Evolutionary conservation across 1,284 basidiomycete species (phyloP).

Genomic region (Leccinum subrobustum): DNA sequence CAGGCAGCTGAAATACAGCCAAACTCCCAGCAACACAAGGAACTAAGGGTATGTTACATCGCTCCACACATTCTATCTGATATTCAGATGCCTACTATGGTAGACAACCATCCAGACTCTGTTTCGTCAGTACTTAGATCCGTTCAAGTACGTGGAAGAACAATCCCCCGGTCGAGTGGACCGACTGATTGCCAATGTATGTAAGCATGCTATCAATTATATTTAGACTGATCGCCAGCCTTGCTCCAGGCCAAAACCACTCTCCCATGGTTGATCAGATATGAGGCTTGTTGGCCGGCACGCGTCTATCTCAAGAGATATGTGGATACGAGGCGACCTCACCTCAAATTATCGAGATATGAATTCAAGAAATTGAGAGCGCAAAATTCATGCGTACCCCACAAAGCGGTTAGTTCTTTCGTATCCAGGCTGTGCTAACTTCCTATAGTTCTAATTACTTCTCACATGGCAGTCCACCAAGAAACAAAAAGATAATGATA

Average conservation of each 20-base stretch:
- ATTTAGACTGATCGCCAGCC: neutral
- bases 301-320: constrained; percentile 25
- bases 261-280: constrained; percentile 22
- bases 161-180: constrained; percentile 12
- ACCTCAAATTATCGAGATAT: neutral
- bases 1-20: constrained; percentile 1
- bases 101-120: constrained; percentile 15
- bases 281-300: constrained; percentile 23
- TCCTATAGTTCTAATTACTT: neutral
- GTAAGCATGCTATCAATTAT: neutral
- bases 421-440: neutral
- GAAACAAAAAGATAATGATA: neutral
- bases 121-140: constrained; percentile 5
- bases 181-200: constrained; percentile 11
- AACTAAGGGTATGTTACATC: constrained; percentile 6
- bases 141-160: constrained; percentile 19
- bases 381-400: neutral
- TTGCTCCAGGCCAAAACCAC: constrained; percentile 7
- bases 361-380: rapidly evolving
- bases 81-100: neutral
- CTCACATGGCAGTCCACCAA: neutral
- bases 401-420: neutral
- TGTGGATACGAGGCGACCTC: constrained; percentile 7
- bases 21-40: constrained; percentile 13
- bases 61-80: neutral